A percentile compares a stretch with the other conserved stretches of the same genome.
Conservation (phyloP, 2,329 filamentous ascomycete genomes). For the Colletotrichum sp. region DNA sequence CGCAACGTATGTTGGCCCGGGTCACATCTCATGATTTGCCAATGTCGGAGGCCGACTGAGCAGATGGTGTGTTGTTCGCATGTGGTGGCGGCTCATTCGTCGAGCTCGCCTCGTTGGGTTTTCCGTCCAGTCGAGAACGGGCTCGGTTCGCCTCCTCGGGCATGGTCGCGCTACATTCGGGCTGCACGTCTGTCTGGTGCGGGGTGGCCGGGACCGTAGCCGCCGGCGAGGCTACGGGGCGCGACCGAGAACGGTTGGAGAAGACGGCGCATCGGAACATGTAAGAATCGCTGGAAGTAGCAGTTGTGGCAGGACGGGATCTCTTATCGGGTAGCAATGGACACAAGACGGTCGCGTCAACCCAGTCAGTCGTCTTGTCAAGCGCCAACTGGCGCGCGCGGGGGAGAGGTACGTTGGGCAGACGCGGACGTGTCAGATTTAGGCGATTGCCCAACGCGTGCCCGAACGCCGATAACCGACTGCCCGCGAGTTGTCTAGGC, state of each 20-base stretch:
- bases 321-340: background rate
- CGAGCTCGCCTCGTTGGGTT: slow-evolving; percentile 4
- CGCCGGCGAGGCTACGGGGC: slow-evolving; percentile 1
- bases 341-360: background rate
- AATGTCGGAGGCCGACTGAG: background rate
- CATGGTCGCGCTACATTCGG: background rate
- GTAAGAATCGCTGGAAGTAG: background rate
- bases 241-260: background rate
- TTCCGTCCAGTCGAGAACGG: background rate
- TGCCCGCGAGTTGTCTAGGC: background rate
- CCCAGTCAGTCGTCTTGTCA: background rate
- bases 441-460: background rate
- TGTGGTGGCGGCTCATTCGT: background rate
- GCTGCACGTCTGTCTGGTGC: slow-evolving; percentile 1
- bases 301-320: background rate
- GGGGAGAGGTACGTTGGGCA: background rate
- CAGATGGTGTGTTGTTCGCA: background rate
- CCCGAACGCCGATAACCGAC: background rate
- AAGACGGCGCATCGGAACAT: background rate
- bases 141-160: background rate
- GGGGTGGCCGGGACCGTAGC: background rate
- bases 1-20: background rate
- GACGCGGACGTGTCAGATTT: background rate
- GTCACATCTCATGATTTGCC: background rate
- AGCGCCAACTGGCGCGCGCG: background rate